These are phyloP conservation scores for Leucocoprinus birnbaumii DNA, from an alignment of 768 basidiomycete species.

Conservation along the genomic window DNA sequence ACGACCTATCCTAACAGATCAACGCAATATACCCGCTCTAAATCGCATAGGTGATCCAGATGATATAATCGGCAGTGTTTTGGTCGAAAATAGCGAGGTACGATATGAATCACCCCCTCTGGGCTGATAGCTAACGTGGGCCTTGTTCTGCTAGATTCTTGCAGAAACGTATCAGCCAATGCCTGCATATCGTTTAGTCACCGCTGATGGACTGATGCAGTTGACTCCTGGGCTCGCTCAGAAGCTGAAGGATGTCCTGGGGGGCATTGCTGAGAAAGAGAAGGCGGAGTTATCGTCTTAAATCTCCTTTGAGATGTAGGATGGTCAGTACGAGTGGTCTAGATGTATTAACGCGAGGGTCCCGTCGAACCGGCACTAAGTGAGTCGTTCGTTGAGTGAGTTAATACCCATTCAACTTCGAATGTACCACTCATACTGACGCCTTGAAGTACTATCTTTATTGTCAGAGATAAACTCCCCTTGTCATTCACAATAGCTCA, in stretches of 20 bases:
- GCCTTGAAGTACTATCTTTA: no score
- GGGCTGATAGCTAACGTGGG: not conserved
- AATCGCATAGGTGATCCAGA: conserved; percentile 81
- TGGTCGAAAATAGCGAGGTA: conserved; percentile 69
- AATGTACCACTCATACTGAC: no score
- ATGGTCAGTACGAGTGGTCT: no score
- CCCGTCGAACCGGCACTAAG: no score
- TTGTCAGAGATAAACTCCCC: no score
- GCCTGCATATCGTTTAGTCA: conserved; percentile 82
- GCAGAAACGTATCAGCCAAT: conserved; percentile 78
- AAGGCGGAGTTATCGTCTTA: no score
- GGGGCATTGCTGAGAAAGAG: not conserved
- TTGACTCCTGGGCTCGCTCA: conserved; percentile 65
- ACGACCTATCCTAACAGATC: conserved; percentile 39
- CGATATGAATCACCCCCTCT: not conserved
- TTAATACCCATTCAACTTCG: no score
- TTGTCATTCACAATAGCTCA: no score
- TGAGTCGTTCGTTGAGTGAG: no score
- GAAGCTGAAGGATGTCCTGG: conserved; percentile 6
- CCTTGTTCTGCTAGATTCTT: conserved; percentile 43
- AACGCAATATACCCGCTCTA: conserved; percentile 70
- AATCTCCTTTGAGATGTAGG: no score
- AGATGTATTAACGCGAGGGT: no score
- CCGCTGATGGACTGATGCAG: conserved; percentile 64
- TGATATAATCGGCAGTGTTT: conserved; percentile 77